Evolutionary conservation across 78 protist genomes (phyloP).

Genomic region (Dictyostelium intermedium): DNA sequence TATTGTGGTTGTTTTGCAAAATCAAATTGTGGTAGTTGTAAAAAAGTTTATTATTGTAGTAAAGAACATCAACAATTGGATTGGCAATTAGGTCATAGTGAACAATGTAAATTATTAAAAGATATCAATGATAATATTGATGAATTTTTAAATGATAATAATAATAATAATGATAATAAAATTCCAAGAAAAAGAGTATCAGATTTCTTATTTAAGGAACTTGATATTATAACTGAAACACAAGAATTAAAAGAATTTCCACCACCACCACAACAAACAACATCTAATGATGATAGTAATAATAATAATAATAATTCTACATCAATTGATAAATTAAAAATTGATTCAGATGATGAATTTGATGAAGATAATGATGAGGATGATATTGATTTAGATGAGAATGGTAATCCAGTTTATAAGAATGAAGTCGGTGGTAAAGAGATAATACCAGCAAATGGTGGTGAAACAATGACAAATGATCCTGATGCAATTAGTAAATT

Average conservation of each 20-base stretch:
- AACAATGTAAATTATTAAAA: constrained; percentile 49
- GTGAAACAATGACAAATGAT: not conserved
- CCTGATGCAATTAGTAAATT: not conserved
- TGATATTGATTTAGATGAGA: constrained; percentile 7
- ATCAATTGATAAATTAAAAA: not conserved
- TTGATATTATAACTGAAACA: constrained; percentile 1
- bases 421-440: not conserved
- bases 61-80: constrained; percentile 62
- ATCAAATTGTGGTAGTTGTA: constrained; percentile 27
- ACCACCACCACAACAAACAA: not conserved
- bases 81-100: constrained; percentile 70
- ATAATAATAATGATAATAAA: not conserved
- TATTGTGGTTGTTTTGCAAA: constrained; percentile 33
- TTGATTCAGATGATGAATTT: not conserved
- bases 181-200: not conserved
- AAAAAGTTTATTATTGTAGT: constrained; percentile 44
- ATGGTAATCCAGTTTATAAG: not conserved
- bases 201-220: constrained; percentile 19
- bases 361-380: constrained; percentile 2
- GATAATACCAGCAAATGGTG: not conserved
- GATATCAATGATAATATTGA: not conserved
- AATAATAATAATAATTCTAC: not conserved
- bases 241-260: not conserved
- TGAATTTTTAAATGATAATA: no score
- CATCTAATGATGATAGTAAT: not conserved